Evolutionary conservation across 345 rosid genomes (phyloP), one percentile per base, ranked within the genome.

Genomic region (Linum lewisii): DNA sequence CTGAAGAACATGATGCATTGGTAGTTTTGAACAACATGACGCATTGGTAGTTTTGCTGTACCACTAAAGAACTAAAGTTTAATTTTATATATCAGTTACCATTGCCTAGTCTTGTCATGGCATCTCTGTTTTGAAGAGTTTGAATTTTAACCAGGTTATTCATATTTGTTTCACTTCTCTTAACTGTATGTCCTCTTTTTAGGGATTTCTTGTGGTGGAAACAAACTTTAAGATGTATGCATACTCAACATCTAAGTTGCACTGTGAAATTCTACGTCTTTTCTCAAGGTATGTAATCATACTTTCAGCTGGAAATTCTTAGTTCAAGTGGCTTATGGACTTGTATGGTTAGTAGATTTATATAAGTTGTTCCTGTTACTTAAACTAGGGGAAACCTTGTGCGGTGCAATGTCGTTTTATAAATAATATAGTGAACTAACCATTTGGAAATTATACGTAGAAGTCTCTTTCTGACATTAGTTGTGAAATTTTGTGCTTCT

Each of bases 181-280:
- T 20, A 21, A 54, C 13, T 54, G 9, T 13, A 54, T 21, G 51
- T 64, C 49, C 54, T 66, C 52, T 51, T 59, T 65, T 53, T 54
- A 92, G 98, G 98, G 98, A 57, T 84, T 79, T 82, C 81, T 92
- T 59, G 86, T 92, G 29, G 86, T 92, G 75, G 98, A 92, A 78
- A 88, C 97, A 22, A 92, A 92, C 73, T 92, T 92, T 68, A 88
- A 95, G 72, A 47, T 89, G 80, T 86, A 92, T 57, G 90, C 95
- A 10, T 92, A 92, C 84, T 88, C 98, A 20, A 60, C 95, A 56
- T 92, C 98, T n/a, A 92, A 83, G 82, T 78, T 92, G 42, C 99
- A 88, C 59, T 78, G 79, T 79, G 98, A 88, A 71, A 85, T 89
- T 62, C 72, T 92, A 67, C 94, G 94, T 54, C 87, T 92, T 75